phyloP scores from a whole-genome alignment of 495 filamentous ascomycete genomes.

The Hapsidospora chrysogenum region DNA sequence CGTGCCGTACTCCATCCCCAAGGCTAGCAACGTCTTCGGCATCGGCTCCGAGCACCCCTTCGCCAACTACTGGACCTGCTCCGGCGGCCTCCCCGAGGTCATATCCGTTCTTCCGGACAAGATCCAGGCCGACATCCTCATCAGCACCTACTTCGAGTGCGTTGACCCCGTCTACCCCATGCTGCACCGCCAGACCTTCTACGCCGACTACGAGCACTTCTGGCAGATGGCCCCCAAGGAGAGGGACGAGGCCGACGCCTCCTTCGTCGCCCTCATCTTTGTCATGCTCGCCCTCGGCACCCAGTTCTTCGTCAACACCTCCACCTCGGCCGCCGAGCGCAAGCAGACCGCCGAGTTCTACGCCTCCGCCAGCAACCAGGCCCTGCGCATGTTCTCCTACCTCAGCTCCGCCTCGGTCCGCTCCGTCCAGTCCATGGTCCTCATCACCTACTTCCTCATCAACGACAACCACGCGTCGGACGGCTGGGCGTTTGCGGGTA shows the following conservation, averaged over 20 bases:
- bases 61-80: slow-evolving; percentile 63
- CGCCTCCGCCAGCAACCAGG: slow-evolving; percentile 53
- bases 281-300: slow-evolving; percentile 56
- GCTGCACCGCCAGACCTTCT: slow-evolving; percentile 47
- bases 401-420: slow-evolving; percentile 46
- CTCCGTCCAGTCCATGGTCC: slow-evolving; percentile 58
- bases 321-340: slow-evolving; percentile 33
- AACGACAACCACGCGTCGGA: slow-evolving; percentile 65
- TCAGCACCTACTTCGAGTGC: slow-evolving; percentile 52
- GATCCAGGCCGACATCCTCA: slow-evolving; percentile 51
- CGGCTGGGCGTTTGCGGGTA: slow-evolving; percentile 59
- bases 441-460: slow-evolving; percentile 60
- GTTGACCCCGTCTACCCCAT: slow-evolving; percentile 64
- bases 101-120: slow-evolving; percentile 53
- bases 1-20: slow-evolving; percentile 43
- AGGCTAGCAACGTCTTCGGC: slow-evolving; percentile 53
- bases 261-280: slow-evolving; percentile 47
- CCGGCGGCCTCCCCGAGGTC: slow-evolving; percentile 53
- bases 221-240: slow-evolving; percentile 37
- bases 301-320: slow-evolving; percentile 39
- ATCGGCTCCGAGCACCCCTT: slow-evolving; percentile 48
- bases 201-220: slow-evolving; percentile 53
- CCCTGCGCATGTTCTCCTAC: slow-evolving; percentile 49
- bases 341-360: slow-evolving; percentile 64
- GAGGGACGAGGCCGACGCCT: slow-evolving; percentile 34